Conservation (phyloP, 768 basidiomycete genomes). For the Tylopilus sp. region DNA sequence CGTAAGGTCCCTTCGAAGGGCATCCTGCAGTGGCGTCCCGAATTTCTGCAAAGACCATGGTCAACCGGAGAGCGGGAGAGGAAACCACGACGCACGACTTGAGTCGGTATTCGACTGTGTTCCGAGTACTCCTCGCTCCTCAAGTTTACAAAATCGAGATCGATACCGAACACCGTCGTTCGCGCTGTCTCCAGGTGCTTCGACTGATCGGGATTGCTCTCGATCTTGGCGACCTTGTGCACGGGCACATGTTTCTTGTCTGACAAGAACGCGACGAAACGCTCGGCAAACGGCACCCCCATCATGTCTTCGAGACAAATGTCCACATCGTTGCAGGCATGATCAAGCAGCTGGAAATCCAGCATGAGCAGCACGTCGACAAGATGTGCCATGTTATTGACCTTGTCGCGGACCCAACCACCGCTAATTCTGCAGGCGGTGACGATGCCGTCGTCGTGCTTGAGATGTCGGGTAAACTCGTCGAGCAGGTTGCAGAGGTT, state of each 20-base stretch:
- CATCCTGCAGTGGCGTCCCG: constrained; percentile 91
- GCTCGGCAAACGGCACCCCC: constrained; percentile 83
- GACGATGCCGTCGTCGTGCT: constrained; percentile 46
- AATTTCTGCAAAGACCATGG: constrained; percentile 54
- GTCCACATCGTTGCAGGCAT: constrained; percentile 88
- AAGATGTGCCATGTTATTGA: constrained; percentile 32
- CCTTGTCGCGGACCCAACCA: constrained; percentile 99
- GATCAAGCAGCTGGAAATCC: constrained; percentile 63
- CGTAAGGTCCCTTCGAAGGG: constrained; percentile 85
- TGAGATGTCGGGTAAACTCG: constrained; percentile 62
- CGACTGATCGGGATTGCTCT: constrained; percentile 93
- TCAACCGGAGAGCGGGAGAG: background rate
- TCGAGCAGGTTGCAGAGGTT: constrained; percentile 75
- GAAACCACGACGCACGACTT: constrained; percentile 56
- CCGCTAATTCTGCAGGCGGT: constrained; percentile 89
- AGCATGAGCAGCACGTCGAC: constrained; percentile 13
- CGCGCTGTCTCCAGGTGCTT: constrained; percentile 97
- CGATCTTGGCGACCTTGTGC: constrained; percentile 73
- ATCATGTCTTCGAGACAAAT: constrained; percentile 88
- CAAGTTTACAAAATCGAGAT: constrained; percentile 92
- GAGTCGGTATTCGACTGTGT: constrained; percentile 84
- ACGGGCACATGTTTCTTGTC: constrained; percentile 30
- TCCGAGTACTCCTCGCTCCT: constrained; percentile 89
- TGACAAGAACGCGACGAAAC: constrained; percentile 58
- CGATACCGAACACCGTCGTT: constrained; percentile 72